Percentiles rank a stretch among this genome's conserved stretches.
These are phyloP conservation scores for Plenodomus lindquistii DNA, from an alignment of 2,329 filamentous ascomycete species.

Conservation along the genomic window DNA sequence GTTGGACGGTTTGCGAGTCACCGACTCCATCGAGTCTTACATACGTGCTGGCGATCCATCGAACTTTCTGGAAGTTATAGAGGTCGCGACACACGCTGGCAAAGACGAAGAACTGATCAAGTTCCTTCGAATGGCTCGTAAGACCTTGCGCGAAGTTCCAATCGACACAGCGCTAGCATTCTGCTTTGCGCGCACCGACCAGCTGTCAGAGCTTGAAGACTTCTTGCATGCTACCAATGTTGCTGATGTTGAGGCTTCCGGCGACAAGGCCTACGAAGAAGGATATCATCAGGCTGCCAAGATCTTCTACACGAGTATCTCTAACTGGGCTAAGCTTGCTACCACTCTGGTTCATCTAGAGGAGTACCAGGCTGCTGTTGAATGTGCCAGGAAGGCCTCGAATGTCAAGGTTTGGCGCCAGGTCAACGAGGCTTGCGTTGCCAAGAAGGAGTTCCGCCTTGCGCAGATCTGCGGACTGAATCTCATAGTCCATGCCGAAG, in stretches of 20 bases:
- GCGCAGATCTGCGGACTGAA: constrained; percentile 99
- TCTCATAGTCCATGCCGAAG: constrained; percentile 95
- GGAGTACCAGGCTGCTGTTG: constrained; percentile 96
- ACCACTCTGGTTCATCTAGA: constrained; percentile 96
- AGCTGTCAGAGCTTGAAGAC: constrained; percentile 91
- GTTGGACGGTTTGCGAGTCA: constrained; percentile 89
- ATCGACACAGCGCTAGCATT: constrained; percentile 95
- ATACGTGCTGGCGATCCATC: constrained; percentile 91
- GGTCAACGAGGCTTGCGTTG: constrained; percentile 93
- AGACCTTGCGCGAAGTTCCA: constrained; percentile 89
- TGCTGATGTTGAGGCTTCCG: constrained; percentile 92
- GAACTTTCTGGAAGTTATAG: constrained; percentile 95
- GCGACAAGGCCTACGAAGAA: constrained; percentile 96
- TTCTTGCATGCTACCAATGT: constrained; percentile 93
- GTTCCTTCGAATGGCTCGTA: constrained; percentile 94
- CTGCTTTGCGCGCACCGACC: constrained; percentile 87
- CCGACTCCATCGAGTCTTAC: constrained; percentile 94
- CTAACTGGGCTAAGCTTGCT: constrained; percentile 98
- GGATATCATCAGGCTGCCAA: constrained; percentile 94
- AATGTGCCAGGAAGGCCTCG: constrained; percentile 97
- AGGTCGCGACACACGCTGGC: constrained; percentile 90
- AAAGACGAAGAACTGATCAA: constrained; percentile 98
- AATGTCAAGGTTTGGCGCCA: constrained; percentile 99
- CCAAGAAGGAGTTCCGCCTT: constrained; percentile 98
- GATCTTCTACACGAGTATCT: constrained; percentile 98